Evolutionary conservation across 441 rosid species (phyloP).

Genomic region (Pelargonium fulgidum): DNA sequence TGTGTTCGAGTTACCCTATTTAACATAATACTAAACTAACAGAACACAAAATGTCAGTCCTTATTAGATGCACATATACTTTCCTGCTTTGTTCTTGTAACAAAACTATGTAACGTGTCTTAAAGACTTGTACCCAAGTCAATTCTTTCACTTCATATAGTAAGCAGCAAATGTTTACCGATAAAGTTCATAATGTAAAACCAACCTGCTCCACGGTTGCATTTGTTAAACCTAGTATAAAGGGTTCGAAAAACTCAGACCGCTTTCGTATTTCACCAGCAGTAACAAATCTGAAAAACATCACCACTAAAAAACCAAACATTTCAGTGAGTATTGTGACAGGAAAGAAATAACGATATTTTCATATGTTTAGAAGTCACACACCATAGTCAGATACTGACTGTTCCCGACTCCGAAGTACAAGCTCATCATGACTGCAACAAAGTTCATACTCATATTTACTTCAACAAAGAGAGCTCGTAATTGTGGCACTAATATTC

Average conservation of each 20-base stretch:
- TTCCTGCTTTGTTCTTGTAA: conserved; percentile 2
- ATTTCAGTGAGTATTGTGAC: conserved; percentile 28
- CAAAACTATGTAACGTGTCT: neutral
- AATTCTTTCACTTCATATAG: neutral
- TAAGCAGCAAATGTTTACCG: neutral
- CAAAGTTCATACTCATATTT: conserved; percentile 2
- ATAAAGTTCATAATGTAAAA: conserved; percentile 10
- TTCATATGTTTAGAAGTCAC: conserved; percentile 24
- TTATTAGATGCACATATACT: neutral
- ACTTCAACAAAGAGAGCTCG: conserved; percentile 9
- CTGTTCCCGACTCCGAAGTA: conserved; percentile 70
- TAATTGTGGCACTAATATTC: neutral
- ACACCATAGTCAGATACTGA: conserved; percentile 85
- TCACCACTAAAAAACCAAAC: conserved; percentile 69
- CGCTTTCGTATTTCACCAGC: conserved; percentile 87
- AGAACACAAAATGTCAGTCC: no score
- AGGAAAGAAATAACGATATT: conserved; percentile 7
- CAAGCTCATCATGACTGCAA: conserved; percentile 68
- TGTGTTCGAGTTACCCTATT: no score
- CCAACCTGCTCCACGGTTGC: conserved; percentile 90
- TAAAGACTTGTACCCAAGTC: neutral
- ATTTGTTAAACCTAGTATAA: conserved; percentile 67
- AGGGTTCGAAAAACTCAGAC: conserved; percentile 82
- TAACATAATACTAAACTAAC: no score
- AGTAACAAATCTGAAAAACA: conserved; percentile 98